phyloP scores from a whole-genome alignment of 1,284 basidiomycete species.

The Ceratobasidium theobromae region DNA sequence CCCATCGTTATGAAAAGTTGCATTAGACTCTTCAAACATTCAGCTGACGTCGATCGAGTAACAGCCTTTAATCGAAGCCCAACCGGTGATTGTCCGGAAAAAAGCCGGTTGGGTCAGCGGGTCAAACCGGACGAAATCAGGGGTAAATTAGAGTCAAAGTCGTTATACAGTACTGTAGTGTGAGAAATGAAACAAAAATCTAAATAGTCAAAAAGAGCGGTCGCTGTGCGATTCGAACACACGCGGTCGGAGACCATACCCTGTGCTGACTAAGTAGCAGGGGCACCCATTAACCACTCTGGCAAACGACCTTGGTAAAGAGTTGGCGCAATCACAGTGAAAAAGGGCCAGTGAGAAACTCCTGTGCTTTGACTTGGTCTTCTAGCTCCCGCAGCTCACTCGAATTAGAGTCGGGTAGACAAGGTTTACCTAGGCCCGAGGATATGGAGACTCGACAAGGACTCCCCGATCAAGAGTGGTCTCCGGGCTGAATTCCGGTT shows the following conservation, averaged over 20 bases:
- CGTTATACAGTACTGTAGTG: too few species aligned
- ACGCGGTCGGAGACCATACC: slow-evolving; percentile 33
- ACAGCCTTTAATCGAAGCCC: background rate
- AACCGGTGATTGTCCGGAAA: background rate
- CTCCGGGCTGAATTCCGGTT: too few species aligned
- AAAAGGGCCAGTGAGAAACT: too few species aligned
- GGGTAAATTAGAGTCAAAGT: background rate
- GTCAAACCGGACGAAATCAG: background rate
- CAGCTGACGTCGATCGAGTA: too few species aligned
- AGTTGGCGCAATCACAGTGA: background rate
- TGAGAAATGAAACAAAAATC: background rate
- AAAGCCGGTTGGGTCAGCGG: background rate
- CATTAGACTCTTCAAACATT: too few species aligned
- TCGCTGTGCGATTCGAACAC: slow-evolving; percentile 33
- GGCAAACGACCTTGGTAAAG: slow-evolving; percentile 23
- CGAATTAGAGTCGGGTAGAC: too few species aligned
- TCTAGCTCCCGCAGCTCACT: too few species aligned
- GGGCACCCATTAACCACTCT: slow-evolving; percentile 33
- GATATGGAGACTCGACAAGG: too few species aligned
- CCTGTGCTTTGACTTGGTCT: too few species aligned
- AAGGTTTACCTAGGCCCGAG: too few species aligned
- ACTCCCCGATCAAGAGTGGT: too few species aligned
- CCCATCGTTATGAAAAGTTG: too few species aligned
- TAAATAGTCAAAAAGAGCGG: background rate
- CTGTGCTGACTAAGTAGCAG: slow-evolving; percentile 28